Conservation (phyloP, 1,284 basidiomycete species). For the Ceratobasidium papillatum region DNA sequence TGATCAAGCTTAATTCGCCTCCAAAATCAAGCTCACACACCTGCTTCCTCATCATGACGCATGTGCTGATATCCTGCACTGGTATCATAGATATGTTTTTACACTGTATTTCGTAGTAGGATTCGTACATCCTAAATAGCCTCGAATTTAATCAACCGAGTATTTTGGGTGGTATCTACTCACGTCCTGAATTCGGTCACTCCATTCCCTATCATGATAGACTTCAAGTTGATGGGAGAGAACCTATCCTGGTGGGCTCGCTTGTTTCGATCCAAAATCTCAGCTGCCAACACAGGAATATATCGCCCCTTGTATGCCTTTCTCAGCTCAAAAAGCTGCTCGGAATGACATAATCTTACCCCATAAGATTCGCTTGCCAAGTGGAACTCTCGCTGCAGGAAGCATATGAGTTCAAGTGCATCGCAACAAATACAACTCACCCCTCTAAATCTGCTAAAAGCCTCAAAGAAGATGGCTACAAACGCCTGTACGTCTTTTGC, state of each 20-base stretch:
- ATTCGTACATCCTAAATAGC: constrained; percentile 46
- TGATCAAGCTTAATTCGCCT: no score
- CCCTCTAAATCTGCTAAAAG: constrained; percentile 57
- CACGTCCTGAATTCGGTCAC: constrained; percentile 53
- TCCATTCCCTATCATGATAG: constrained; percentile 78
- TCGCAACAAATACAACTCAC: neutral
- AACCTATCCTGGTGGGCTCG: constrained; percentile 64
- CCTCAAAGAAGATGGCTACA: constrained; percentile 77
- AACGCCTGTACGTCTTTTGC: constrained; percentile 76
- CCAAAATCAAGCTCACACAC: constrained; percentile 50
- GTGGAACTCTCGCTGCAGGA: constrained; percentile 61
- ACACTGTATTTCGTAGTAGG: constrained; percentile 54
- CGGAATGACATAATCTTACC: constrained; percentile 51
- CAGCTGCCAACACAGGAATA: constrained; percentile 82
- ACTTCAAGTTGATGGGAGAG: constrained; percentile 79
- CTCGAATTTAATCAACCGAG: constrained; percentile 5
- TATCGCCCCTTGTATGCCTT: constrained; percentile 66
- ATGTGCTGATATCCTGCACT: constrained; percentile 62
- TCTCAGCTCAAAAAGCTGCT: no score
- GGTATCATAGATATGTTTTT: constrained; percentile 53
- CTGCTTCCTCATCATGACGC: constrained; percentile 59
- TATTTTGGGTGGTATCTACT: neutral
- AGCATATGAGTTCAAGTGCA: neutral
- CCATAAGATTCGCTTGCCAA: constrained; percentile 76
- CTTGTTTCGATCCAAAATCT: constrained; percentile 81